Evolutionary conservation across 2,329 filamentous ascomycete species (phyloP).

Genomic region (Amauroascus verrucosus): DNA sequence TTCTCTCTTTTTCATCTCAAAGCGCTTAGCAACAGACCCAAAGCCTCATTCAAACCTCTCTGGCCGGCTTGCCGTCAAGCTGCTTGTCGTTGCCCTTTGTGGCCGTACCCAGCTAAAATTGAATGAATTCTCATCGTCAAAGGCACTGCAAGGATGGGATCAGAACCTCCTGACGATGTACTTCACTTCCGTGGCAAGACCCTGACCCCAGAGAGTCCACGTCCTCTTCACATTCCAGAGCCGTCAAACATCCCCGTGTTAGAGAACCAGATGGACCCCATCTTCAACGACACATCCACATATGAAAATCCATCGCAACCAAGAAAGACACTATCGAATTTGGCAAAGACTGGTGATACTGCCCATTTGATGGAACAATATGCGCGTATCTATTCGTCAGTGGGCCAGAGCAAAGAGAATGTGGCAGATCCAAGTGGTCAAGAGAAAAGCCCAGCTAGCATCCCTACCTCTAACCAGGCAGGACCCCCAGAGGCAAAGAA

Average conservation of each 20-base stretch:
- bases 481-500: conserved; percentile 21
- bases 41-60: no score
- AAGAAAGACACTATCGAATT: conserved; percentile 14
- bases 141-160: conserved; percentile 41
- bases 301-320: conserved; percentile 38
- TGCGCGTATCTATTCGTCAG: conserved; percentile 13
- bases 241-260: conserved; percentile 60
- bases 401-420: conserved; percentile 11
- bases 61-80: no score
- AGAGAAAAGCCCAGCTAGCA: conserved; percentile 26
- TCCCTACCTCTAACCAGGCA: conserved; percentile 21
- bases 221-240: conserved; percentile 57
- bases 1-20: no score
- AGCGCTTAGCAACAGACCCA: no score
- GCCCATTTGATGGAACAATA: conserved; percentile 12
- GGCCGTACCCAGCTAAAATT: not conserved
- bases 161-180: conserved; percentile 40
- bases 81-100: not conserved
- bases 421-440: conserved; percentile 7
- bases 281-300: conserved; percentile 57
- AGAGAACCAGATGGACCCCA: conserved; percentile 60
- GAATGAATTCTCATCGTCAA: not conserved
- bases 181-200: conserved; percentile 55
- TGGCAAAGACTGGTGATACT: conserved; percentile 1
- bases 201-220: conserved; percentile 60